These are phyloP conservation scores for Aspergillus candidus DNA, from an alignment of 2,329 filamentous ascomycete species.

Conservation along the genomic window DNA sequence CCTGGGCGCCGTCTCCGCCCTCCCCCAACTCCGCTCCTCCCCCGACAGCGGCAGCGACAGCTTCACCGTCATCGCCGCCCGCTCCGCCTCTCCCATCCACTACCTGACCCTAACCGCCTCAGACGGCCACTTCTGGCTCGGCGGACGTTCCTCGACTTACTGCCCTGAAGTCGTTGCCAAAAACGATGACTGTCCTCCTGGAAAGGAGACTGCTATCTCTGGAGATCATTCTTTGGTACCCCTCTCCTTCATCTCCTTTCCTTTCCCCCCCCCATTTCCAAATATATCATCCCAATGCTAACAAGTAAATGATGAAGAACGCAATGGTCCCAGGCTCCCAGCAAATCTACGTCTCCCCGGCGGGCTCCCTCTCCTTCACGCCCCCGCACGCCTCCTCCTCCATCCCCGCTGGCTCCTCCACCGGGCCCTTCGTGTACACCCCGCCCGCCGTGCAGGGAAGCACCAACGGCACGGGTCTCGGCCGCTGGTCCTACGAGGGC, in stretches of 20 bases:
- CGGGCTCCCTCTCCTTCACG: constrained; percentile 53
- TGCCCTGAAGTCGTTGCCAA: constrained; percentile 39
- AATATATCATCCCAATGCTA: no score
- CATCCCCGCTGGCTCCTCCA: constrained; percentile 46
- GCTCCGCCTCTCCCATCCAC: constrained; percentile 45
- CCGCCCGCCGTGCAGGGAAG: constrained; percentile 1
- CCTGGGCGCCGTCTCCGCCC: constrained; percentile 19
- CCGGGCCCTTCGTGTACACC: constrained; percentile 44
- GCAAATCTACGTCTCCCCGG: constrained; percentile 50
- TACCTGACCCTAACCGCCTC: constrained; percentile 41
- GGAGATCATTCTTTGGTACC: constrained; percentile 33
- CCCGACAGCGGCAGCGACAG: constrained; percentile 10
- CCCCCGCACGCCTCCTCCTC: constrained; percentile 46
- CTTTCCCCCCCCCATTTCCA: no score
- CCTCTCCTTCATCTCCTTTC: no score
- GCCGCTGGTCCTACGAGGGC: constrained; percentile 25
- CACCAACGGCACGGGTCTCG: constrained; percentile 12
- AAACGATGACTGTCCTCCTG: constrained; percentile 34
- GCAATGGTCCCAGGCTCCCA: constrained; percentile 59
- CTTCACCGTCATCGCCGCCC: constrained; percentile 40
- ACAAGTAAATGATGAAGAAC: no score
- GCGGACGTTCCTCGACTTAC: constrained; percentile 41
- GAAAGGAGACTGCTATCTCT: constrained; percentile 43
- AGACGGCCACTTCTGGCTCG: constrained; percentile 45
- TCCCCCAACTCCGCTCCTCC: constrained; percentile 12